These are phyloP conservation scores for Gynochthodes officinalis DNA, from an alignment of 257 asterid genomes.

Conservation along the genomic window DNA sequence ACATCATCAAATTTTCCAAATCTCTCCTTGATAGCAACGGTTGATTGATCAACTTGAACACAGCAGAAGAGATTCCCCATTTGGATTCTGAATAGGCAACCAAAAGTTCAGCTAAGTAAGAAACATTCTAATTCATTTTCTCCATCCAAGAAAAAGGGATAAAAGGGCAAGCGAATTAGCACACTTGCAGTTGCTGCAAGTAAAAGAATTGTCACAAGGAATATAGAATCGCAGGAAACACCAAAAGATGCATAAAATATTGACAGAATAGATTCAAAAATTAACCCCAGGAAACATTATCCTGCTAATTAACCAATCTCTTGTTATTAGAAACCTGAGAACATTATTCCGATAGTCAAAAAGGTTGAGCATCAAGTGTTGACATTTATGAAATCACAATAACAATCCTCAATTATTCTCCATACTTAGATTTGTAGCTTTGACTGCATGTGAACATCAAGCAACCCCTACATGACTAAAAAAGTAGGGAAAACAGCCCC, in stretches of 20 bases:
- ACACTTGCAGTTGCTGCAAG: background rate
- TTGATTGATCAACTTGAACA: slow-evolving; percentile 42
- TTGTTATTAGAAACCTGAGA: too few relatives aligned
- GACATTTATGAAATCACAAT: background rate
- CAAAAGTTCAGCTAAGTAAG: background rate
- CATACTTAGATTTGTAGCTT: background rate
- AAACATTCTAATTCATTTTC: background rate
- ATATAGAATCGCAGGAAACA: background rate
- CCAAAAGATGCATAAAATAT: background rate
- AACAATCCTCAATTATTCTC: too few relatives aligned
- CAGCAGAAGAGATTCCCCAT: slow-evolving; percentile 40
- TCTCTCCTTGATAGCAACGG: slow-evolving; percentile 33
- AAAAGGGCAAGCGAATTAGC: background rate
- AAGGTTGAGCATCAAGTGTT: too few relatives aligned
- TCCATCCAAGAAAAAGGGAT: background rate
- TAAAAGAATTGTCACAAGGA: background rate
- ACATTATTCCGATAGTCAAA: too few relatives aligned
- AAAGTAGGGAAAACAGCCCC: background rate
- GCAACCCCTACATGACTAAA: background rate
- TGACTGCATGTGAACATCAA: background rate
- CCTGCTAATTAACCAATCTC: background rate
- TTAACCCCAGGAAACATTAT: background rate
- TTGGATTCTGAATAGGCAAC: slow-evolving; percentile 6
- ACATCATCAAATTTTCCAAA: slow-evolving; percentile 43
- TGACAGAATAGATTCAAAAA: too few relatives aligned